These are phyloP conservation scores for Pseudoperonospora humuli DNA, from an alignment of 352 stramenopile species.

Conservation along the genomic window DNA sequence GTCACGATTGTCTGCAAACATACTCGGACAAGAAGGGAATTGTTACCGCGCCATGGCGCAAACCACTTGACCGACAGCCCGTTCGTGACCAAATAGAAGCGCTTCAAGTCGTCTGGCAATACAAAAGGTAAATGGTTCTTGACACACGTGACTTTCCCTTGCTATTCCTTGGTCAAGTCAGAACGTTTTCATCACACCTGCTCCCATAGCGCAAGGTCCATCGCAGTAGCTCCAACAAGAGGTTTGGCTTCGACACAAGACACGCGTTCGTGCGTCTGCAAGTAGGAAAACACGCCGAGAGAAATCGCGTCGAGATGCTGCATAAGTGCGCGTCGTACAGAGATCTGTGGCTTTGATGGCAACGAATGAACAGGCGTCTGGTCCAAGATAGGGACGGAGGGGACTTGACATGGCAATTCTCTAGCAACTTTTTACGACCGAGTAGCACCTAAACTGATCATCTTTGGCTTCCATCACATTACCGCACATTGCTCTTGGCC, in stretches of 20 bases:
- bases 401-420: slow-evolving; percentile 16
- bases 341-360: too few species aligned
- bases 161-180: too few species aligned
- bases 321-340: slow-evolving; percentile 6
- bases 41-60: too few species aligned
- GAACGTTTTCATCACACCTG: too few species aligned
- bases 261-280: slow-evolving; percentile 50
- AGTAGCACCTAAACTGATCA: slow-evolving; percentile 15
- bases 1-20: too few species aligned
- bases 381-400: slow-evolving; percentile 11
- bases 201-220: too few species aligned
- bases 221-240: slow-evolving; percentile 38
- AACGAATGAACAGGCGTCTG: slow-evolving; percentile 13
- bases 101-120: too few species aligned
- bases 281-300: slow-evolving; percentile 61
- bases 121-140: too few species aligned
- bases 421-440: slow-evolving; percentile 15
- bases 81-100: too few species aligned
- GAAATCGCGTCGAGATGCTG: slow-evolving; percentile 53
- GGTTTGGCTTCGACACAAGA: slow-evolving; percentile 47
- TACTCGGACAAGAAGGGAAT: too few species aligned
- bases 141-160: too few species aligned
- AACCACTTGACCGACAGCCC: too few species aligned
- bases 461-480: slow-evolving; percentile 38
- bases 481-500: slow-evolving; percentile 69